Evolutionary conservation across 257 asterid genomes (phyloP).

Genomic region (Penstemon barbatus): DNA sequence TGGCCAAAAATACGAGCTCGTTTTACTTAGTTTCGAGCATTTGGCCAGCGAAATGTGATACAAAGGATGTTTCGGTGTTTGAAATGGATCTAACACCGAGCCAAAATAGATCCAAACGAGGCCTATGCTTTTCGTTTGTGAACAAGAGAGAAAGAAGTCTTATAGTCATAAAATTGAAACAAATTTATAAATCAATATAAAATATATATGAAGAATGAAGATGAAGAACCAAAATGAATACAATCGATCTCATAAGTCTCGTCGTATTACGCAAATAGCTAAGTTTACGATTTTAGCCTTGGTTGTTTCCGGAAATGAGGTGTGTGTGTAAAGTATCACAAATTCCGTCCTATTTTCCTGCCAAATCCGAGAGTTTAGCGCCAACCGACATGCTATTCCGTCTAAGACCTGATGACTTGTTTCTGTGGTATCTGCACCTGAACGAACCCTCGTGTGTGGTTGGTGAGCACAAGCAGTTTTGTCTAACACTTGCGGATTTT

Average conservation of each 20-base stretch:
- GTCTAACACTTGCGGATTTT: constrained; percentile 39
- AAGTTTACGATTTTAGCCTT: constrained; percentile 27
- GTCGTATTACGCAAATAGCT: constrained; percentile 24
- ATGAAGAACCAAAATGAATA: constrained; percentile 6
- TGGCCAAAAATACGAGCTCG: no score
- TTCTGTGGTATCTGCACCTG: constrained; percentile 72
- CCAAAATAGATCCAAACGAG: no score
- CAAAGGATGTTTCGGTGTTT: no score
- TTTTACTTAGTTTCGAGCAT: no score
- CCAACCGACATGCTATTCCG: constrained; percentile 56
- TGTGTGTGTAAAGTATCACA: constrained; percentile 3
- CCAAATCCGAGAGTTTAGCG: constrained; percentile 51
- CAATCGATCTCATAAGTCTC: constrained; percentile 2
- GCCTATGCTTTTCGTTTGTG: no score
- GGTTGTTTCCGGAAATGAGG: constrained; percentile 27
- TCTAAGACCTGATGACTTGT: constrained; percentile 17
- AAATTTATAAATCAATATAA: constrained; percentile 8
- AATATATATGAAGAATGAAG: neutral
- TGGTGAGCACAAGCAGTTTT: constrained; percentile 73
- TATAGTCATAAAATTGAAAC: neutral
- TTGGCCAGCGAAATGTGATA: no score
- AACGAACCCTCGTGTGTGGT: constrained; percentile 73
- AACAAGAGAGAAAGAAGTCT: neutral
- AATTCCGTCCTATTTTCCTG: constrained; percentile 19
- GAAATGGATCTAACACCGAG: no score